Percentiles rank a stretch among this genome's conserved stretches.
phyloP scores from a whole-genome alignment of 768 basidiomycete genomes.

The Pholiota conissans region DNA sequence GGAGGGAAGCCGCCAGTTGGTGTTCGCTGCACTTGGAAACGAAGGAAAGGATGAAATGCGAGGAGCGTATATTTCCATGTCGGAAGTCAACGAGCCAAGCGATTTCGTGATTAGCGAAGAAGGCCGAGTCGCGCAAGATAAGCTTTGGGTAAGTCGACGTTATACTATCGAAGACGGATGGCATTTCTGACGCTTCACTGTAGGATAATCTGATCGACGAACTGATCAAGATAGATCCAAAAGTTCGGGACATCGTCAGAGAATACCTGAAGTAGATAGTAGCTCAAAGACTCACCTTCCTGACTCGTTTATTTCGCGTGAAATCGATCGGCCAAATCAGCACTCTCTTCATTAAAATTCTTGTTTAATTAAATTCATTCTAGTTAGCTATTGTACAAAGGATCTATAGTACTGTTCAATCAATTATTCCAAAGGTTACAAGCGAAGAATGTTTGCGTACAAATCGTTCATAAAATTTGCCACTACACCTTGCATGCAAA shows the following conservation, averaged over 20 bases:
- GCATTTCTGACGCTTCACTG: background rate
- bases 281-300: no score
- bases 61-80: constrained; percentile 22
- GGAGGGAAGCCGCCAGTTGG: constrained; percentile 27
- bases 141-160: constrained; percentile 32
- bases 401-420: background rate
- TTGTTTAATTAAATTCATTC: no score
- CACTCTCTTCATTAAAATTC: no score
- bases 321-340: no score
- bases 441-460: background rate
- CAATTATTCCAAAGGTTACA: background rate
- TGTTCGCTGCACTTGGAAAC: no score
- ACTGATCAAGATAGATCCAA: constrained; percentile 11
- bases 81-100: constrained; percentile 28
- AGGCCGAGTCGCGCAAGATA: constrained; percentile 27
- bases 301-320: no score
- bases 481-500: constrained; percentile 40
- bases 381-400: no score
- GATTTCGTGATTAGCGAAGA: constrained; percentile 33
- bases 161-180: background rate
- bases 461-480: background rate
- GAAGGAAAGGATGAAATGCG: no score
- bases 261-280: constrained; percentile 1
- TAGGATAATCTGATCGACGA: constrained; percentile 13
- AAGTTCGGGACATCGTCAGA: constrained; percentile 4